These are phyloP conservation scores for Euphorbia pulcherrima DNA, from an alignment of 345 rosid species.

Conservation along the genomic window DNA sequence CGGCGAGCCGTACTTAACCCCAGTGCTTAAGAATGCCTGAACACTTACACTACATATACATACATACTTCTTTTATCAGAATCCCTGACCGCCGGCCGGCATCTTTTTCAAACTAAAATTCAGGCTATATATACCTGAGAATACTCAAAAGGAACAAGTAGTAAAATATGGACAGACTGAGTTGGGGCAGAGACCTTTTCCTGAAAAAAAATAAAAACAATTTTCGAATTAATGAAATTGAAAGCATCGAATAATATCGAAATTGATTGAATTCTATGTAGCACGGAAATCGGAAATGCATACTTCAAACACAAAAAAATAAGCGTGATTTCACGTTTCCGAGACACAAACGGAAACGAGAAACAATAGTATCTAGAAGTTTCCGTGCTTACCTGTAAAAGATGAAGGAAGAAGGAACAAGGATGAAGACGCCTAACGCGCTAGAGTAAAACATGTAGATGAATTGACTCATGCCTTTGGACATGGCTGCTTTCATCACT, in stretches of 20 bases:
- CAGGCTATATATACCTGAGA: not conserved
- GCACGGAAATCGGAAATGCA: too few relatives aligned
- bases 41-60: constrained; percentile 2
- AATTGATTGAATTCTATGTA: not conserved
- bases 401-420: constrained; percentile 22
- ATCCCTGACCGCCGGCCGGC: too few relatives aligned
- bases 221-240: not conserved
- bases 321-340: too few relatives aligned
- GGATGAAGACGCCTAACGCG: constrained; percentile 25
- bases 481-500: constrained; percentile 39
- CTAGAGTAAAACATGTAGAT: constrained; percentile 32
- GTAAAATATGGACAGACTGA: not conserved
- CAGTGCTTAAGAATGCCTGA: constrained; percentile 17
- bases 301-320: too few relatives aligned
- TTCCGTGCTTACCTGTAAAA: constrained; percentile 33
- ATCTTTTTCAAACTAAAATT: not conserved
- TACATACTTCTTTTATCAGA: not conserved
- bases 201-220: not conserved
- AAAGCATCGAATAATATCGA: too few relatives aligned
- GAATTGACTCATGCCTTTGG: constrained; percentile 31
- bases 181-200: constrained; percentile 10
- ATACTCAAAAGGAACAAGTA: constrained; percentile 9
- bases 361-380: too few relatives aligned
- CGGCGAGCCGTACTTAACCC: constrained; percentile 24
- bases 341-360: too few relatives aligned